Base-by-base conservation (phyloP, 495 filamentous ascomycete species). In the Beverwykella pulmonaria region DNA sequence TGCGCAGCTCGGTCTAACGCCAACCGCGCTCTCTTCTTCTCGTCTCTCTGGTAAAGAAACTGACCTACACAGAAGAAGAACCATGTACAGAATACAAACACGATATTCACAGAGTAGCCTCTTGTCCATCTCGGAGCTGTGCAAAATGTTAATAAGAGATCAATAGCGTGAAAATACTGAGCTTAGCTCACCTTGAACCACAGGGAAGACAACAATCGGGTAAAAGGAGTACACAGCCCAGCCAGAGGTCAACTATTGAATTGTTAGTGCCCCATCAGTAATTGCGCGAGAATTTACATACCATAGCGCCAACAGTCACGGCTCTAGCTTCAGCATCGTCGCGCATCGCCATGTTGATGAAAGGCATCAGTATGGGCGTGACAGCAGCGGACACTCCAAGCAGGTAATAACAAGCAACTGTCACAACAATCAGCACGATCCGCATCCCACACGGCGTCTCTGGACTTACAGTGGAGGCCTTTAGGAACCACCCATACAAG, bases 191-290 rank as follows among this genome's bases (percentile, higher is more conserved):
- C 60, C 60, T 57, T 64, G 52, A 19, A 64, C 17, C 14, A 56
- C 61, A 15, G 61, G 61, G 41, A 64, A 64, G 15, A 64, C 61
- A 15, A 64, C 61, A 39, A 64, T 64, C 14, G 61, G 61, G 53
- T 64, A 64, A 52, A 64, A 64, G 4, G 61, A 64, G 30, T 25
- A 65, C 7, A 65, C 62, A 17, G 62, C 62, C 62, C 62, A 65
- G 3, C 62, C 62, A 1, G 44, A 32, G 8, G 62, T 65, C 26
- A 65, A 34, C 39, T 44, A 44, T 9, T 34, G 17, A 44, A 44
- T 3, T 4, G 15, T 44, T n/a, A 44, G 39, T n/a, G 2, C 17
- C 17, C 17, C 9, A n/a, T 44, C 17, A 15, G 2, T 12, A n/a
- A n/a, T n/a, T 2, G 15, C 17, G 6, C 17, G 2, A n/a, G 39